phyloP scores from a whole-genome alignment of 2,329 filamentous ascomycete species.

The Triangularia setosa region DNA sequence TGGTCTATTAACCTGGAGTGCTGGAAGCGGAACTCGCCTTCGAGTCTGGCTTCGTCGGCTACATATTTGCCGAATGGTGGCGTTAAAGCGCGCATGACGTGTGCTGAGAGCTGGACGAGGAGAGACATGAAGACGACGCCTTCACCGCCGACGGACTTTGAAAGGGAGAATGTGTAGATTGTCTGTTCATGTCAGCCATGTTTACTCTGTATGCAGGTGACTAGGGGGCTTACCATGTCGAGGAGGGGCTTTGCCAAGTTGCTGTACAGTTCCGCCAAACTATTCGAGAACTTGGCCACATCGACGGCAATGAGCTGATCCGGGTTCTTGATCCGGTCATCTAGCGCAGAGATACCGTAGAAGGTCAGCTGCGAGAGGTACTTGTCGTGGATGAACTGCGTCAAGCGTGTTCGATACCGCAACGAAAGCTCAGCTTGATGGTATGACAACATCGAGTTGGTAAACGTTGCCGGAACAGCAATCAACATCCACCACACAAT shows the following conservation, averaged over 20 bases:
- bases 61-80: constrained; percentile 98
- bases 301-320: constrained; percentile 97
- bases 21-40: constrained; percentile 94
- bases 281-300: constrained; percentile 93
- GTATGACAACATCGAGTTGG: constrained; percentile 97
- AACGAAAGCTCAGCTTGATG: constrained; percentile 93
- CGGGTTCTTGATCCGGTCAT: constrained; percentile 97
- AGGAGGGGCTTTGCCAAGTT: constrained; percentile 92
- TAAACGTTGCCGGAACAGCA: constrained; percentile 92
- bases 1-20: constrained; percentile 95
- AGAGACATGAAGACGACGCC: constrained; percentile 93
- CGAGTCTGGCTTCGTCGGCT: constrained; percentile 87
- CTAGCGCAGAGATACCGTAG: constrained; percentile 89
- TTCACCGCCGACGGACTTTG: constrained; percentile 91
- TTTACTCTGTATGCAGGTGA: not conserved
- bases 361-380: constrained; percentile 98
- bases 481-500: constrained; percentile 99
- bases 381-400: constrained; percentile 90
- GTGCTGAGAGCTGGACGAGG: constrained; percentile 87
- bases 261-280: constrained; percentile 89
- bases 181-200: constrained; percentile 41
- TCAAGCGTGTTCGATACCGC: constrained; percentile 87
- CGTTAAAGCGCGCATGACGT: constrained; percentile 88
- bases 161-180: constrained; percentile 93
- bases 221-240: constrained; percentile 64